Conservation (phyloP, 352 stramenopile species). For the Globisporangium nodosum region DNA sequence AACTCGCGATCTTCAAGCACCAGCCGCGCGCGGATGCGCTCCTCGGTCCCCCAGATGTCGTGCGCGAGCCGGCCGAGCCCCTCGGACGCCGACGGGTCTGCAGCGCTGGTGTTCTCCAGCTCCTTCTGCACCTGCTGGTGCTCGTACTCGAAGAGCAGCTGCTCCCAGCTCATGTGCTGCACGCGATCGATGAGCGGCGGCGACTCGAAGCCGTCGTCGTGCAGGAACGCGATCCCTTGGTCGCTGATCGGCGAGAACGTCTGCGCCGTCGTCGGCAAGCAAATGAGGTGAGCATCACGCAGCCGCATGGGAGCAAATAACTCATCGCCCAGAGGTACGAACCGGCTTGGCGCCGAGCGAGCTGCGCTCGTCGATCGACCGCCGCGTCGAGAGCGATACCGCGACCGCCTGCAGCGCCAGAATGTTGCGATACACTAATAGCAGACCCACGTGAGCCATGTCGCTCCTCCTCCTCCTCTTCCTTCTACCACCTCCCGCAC, state of each 20-base stretch:
- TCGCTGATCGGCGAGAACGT: slow-evolving; percentile 42
- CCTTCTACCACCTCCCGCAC: slow-evolving; percentile 15
- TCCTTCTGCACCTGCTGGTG: slow-evolving; percentile 54
- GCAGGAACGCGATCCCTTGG: slow-evolving; percentile 30
- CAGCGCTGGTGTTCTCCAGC: slow-evolving; percentile 23
- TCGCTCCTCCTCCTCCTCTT: too few species aligned
- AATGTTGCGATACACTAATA: slow-evolving; percentile 75
- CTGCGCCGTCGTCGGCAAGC: slow-evolving; percentile 7
- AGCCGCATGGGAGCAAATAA: neutral
- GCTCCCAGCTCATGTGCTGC: slow-evolving; percentile 57
- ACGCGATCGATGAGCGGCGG: slow-evolving; percentile 37
- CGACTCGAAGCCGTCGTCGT: slow-evolving; percentile 38
- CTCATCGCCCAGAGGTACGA: neutral
- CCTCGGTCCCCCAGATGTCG: slow-evolving; percentile 76
- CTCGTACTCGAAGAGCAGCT: slow-evolving; percentile 61
- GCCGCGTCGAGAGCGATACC: slow-evolving; percentile 64
- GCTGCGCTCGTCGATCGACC: slow-evolving; percentile 77
- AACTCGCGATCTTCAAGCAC: slow-evolving; percentile 54
- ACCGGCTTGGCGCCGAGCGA: slow-evolving; percentile 34
- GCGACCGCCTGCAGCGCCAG: slow-evolving; percentile 66
- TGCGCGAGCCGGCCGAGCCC: slow-evolving; percentile 63
- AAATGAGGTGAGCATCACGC: too few species aligned
- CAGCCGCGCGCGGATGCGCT: slow-evolving; percentile 67
- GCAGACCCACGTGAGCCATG: neutral
- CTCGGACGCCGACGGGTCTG: slow-evolving; percentile 25